Evolutionary conservation across 2,329 filamentous ascomycete species (phyloP), one percentile per base, ranked within the genome.

Genomic region (Penicillium sclerotiorum): DNA sequence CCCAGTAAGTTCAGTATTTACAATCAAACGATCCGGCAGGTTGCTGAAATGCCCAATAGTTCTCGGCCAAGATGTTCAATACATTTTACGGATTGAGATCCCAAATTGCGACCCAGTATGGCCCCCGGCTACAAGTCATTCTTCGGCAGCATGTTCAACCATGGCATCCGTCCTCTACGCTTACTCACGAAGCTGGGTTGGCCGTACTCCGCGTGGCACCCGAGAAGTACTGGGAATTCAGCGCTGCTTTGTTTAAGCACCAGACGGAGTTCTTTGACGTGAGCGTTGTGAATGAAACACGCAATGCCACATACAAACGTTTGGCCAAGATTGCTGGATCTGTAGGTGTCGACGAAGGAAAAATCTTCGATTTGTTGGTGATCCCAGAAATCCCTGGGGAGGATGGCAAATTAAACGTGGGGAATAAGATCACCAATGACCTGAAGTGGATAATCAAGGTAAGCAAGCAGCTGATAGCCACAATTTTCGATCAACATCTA

Each of bases 81-180:
- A 93, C 88, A 2, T 74, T 96, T 61, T 86, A 87, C 72, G 76
- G 77, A 23, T 82, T 95, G 50, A 77, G 83, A 52, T 86, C 89
- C 1, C 69, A 82, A 40, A 78, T 95, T 60, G 77, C 57, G 23
- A 62, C 77, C 42, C 84, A 85, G 62, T 85, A 88, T 56, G 61
- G 74, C 20, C 78, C 76, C 52, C 80, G 79, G 53, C 75, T 96
- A 2, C 80, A 88, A 61, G 78, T 95, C 60, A 82, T 97, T 64
- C 89, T 96, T 78, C 87, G 92, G 42, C 92, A 93, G 69, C 91
- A 96, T 69, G 84, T 96, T 64, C 91, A 96, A 76, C 90, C 91
- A 12, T 96, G 93, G 93, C 92, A 97, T 74, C 93, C 93, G 1
- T 90, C 88, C 17, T 91, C 85, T 33, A 91, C 88, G 6, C 80